Percentiles rank a stretch among this genome's conserved stretches.
These are phyloP conservation scores for Clohesyomyces aquaticus DNA, from an alignment of 495 filamentous ascomycete genomes.

Conservation along the genomic window DNA sequence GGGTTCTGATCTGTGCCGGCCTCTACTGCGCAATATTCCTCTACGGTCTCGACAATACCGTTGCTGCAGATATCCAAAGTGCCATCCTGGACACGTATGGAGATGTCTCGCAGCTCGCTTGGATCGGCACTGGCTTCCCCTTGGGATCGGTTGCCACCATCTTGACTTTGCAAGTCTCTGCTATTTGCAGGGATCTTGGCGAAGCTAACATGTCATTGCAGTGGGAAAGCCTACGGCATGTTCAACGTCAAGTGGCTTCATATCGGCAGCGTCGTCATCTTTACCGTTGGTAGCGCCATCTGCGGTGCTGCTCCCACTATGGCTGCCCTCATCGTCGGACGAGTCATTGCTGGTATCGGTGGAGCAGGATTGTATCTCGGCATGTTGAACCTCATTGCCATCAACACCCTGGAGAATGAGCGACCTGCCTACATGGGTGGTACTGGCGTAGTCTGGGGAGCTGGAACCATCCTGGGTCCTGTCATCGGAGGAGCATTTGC, in stretches of 20 bases:
- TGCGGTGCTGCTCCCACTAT: constrained; percentile 36
- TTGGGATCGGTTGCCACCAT: constrained; percentile 17
- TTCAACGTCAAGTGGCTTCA: no score
- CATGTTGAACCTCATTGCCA: constrained; percentile 1
- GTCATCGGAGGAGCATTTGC: not conserved
- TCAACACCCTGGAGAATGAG: not conserved
- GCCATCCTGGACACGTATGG: constrained; percentile 26
- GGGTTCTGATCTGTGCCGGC: constrained; percentile 13
- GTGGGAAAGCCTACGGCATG: no score
- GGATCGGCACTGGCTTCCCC: constrained; percentile 33
- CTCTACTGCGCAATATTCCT: constrained; percentile 21
- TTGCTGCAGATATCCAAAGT: constrained; percentile 33
- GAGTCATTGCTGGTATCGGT: constrained; percentile 24
- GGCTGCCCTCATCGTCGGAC: constrained; percentile 36
- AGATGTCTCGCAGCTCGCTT: constrained; percentile 28
- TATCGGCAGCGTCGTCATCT: constrained; percentile 31
- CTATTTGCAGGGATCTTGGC: no score
- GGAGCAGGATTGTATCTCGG: constrained; percentile 18
- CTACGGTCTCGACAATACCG: constrained; percentile 37
- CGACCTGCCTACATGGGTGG: constrained; percentile 5
- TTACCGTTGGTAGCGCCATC: constrained; percentile 30
- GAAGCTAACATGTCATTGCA: no score
- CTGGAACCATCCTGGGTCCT: constrained; percentile 5
- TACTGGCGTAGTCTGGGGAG: constrained; percentile 7
- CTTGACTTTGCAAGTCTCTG: no score